Conservation (phyloP, 2,329 filamentous ascomycete genomes). For the Fusarium sp. region DNA sequence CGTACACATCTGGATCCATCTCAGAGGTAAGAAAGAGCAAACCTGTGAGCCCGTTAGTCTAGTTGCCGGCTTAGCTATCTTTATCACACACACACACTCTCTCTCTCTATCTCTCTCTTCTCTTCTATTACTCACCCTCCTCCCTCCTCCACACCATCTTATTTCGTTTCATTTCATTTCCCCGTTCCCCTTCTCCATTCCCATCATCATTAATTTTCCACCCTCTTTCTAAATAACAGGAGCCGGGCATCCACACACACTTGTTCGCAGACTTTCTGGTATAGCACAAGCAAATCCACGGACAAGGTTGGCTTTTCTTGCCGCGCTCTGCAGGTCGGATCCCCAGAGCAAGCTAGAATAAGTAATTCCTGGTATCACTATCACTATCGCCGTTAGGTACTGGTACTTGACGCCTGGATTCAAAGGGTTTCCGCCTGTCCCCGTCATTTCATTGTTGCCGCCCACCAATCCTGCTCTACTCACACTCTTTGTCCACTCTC, state of each 20-base stretch:
- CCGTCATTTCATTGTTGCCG: conserved; percentile 17
- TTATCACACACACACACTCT: background rate
- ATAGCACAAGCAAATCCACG: background rate
- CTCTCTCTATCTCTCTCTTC: background rate
- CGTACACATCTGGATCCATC: too few species aligned
- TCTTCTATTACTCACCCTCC: conserved; percentile 1
- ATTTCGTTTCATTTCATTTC: conserved; percentile 21
- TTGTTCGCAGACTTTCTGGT: conserved; percentile 13
- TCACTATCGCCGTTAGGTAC: background rate
- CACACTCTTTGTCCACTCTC: background rate
- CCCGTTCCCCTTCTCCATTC: conserved; percentile 34
- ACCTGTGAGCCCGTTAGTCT: background rate
- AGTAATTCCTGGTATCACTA: conserved; percentile 17
- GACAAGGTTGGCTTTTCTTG: conserved; percentile 9
- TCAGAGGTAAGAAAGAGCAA: conserved; percentile 1
- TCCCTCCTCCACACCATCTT: conserved; percentile 17
- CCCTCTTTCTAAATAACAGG: conserved; percentile 4
- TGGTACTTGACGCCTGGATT: conserved; percentile 6
- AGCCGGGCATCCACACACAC: conserved; percentile 16
- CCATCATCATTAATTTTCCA: conserved; percentile 33
- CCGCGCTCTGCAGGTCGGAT: background rate
- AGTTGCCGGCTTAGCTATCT: background rate
- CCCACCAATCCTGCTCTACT: conserved; percentile 13
- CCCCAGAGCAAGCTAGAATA: conserved; percentile 2
- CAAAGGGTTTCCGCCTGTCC: conserved; percentile 24